Conservation (phyloP, 768 basidiomycete genomes). For the Nidula microcarpa region DNA sequence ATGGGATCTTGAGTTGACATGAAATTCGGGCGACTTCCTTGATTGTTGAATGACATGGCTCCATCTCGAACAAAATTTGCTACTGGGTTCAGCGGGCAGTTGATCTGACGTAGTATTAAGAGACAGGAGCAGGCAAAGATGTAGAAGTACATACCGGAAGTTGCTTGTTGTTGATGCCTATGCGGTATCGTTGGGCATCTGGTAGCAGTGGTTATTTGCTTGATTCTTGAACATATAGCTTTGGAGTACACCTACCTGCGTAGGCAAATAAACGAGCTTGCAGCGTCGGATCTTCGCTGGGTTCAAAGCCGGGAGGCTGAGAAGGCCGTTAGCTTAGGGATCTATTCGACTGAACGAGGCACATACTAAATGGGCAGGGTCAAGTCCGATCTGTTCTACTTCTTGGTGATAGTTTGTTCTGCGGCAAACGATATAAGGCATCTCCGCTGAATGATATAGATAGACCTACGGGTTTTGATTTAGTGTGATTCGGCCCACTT, state of each 20-base stretch:
- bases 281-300: slow-evolving; percentile 54
- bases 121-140: neutral
- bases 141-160: slow-evolving; percentile 18
- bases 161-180: slow-evolving; percentile 33
- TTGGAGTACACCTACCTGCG: slow-evolving; percentile 26
- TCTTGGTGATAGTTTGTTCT: slow-evolving; percentile 23
- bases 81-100: slow-evolving; percentile 32
- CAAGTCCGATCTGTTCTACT: slow-evolving; percentile 42
- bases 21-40: slow-evolving; percentile 36
- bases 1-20: slow-evolving; percentile 29
- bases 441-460: neutral
- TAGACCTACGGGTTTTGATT: slow-evolving; percentile 30
- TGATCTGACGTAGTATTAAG: slow-evolving; percentile 13
- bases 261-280: slow-evolving; percentile 59
- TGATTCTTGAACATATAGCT: too few species aligned
- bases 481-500: slow-evolving; percentile 33
- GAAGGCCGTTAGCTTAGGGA: neutral
- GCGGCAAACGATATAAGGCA: neutral
- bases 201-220: too few species aligned
- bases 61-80: slow-evolving; percentile 38
- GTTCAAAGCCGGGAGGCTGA: slow-evolving; percentile 32
- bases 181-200: slow-evolving; percentile 36
- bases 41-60: slow-evolving; percentile 28
- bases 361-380: slow-evolving; percentile 46
- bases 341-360: neutral